A percentile compares a stretch with the other conserved stretches of the same genome.
phyloP scores from a whole-genome alignment of 78 protist genomes.

The Polysphondylium violaceum region DNA sequence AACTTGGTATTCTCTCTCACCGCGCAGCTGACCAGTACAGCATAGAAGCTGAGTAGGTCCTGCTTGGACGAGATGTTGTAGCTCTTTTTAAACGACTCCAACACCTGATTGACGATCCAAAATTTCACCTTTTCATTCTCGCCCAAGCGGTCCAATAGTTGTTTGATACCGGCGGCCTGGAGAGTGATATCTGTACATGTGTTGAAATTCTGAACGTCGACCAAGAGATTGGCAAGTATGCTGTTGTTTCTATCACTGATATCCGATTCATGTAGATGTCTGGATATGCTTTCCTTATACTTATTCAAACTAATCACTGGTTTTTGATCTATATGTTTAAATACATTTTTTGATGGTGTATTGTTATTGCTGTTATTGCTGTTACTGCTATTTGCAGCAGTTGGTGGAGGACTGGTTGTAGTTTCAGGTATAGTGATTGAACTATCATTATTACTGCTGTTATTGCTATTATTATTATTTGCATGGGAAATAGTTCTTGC shows the following conservation, averaged over 20 bases:
- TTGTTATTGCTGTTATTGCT: constrained; percentile 2
- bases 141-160: neutral
- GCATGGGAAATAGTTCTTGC: too few species aligned
- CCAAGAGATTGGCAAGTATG: neutral
- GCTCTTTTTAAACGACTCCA: constrained; percentile 29
- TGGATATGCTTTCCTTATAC: constrained; percentile 30
- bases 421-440: neutral
- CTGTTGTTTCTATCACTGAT: constrained; percentile 1
- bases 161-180: neutral
- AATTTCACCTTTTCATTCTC: constrained; percentile 39
- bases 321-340: constrained; percentile 59
- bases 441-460: too few species aligned
- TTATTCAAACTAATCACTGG: constrained; percentile 39
- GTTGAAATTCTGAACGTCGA: neutral
- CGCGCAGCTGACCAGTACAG: constrained; percentile 13
- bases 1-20: neutral
- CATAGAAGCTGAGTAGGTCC: constrained; percentile 9
- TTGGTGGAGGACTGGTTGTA: too few species aligned
- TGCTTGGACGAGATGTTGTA: neutral
- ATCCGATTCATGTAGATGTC: constrained; percentile 13
- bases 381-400: constrained; percentile 9
- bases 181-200: neutral
- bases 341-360: constrained; percentile 11
- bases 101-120: constrained; percentile 13
- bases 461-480: too few species aligned